Percentiles rank a stretch among this genome's conserved stretches.
These are phyloP conservation scores for Saitozyma sp. DNA, from an alignment of 768 basidiomycete species.

Conservation along the genomic window DNA sequence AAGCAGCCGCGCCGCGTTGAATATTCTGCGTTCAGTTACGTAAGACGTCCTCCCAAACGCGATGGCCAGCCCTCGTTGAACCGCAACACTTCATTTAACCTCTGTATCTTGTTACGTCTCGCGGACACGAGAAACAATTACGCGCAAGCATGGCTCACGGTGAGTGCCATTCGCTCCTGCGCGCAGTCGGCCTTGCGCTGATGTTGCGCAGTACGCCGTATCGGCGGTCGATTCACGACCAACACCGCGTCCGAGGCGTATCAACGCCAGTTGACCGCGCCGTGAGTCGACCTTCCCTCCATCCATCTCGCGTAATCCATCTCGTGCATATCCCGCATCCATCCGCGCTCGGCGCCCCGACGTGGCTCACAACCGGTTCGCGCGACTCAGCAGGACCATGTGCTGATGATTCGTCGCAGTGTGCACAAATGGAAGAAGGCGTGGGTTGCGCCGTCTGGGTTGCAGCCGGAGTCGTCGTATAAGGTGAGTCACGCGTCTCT, in stretches of 20 bases:
- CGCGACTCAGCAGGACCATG: neutral
- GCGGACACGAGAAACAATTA: no score
- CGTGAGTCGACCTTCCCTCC: constrained; percentile 23
- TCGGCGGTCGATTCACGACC: constrained; percentile 25
- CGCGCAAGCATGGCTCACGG: neutral
- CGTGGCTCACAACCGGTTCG: no score
- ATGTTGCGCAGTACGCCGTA: constrained; percentile 19
- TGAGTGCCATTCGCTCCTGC: neutral
- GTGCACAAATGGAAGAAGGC: constrained; percentile 45
- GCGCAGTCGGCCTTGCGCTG: neutral
- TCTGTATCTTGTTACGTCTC: no score
- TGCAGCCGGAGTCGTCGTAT: constrained; percentile 42
- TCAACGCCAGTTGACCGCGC: constrained; percentile 39
- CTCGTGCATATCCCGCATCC: neutral
- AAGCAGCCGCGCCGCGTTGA: no score
- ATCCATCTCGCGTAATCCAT: neutral
- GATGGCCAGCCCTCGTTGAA: no score
- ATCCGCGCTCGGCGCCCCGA: neutral
- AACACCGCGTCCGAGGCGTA: constrained; percentile 32
- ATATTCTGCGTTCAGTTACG: no score
- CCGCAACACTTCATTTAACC: no score
- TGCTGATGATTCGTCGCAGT: constrained; percentile 8
- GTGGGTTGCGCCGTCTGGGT: constrained; percentile 41
- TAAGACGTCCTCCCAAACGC: no score
- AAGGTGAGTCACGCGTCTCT: constrained; percentile 25